Evolutionary conservation across 225 moss, liverwort and hornwort genomes (phyloP).

Genomic region (Ulota crispa): DNA sequence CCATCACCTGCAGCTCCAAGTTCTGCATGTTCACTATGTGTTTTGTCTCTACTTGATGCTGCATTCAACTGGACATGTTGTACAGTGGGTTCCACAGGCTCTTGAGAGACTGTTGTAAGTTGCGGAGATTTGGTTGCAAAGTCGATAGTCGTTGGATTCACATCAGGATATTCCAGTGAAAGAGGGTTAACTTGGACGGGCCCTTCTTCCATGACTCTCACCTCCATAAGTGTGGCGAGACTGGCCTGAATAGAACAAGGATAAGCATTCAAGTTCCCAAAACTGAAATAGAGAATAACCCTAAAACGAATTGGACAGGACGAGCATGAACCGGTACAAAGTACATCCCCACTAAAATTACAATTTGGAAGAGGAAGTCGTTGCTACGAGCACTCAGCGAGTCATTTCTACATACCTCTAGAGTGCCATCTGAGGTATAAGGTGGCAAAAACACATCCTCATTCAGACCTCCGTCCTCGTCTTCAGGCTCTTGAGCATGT

Average conservation of each 20-base stretch:
- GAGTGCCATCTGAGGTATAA: conserved; percentile 66
- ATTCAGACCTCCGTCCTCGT: conserved; percentile 32
- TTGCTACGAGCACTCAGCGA: background rate
- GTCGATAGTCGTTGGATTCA: conserved; percentile 8
- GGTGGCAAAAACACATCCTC: conserved; percentile 52
- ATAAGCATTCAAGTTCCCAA: background rate
- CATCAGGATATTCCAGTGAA: conserved; percentile 19
- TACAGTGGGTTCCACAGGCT: conserved; percentile 15
- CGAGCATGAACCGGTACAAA: background rate
- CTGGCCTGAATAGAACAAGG: conserved; percentile 28
- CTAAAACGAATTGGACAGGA: background rate
- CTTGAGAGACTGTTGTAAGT: conserved; percentile 14
- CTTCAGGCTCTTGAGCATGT: conserved; percentile 28
- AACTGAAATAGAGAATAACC: background rate
- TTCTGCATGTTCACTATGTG: conserved; percentile 17
- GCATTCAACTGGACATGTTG: conserved; percentile 13
- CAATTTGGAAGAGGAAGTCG: background rate
- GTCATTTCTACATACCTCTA: conserved; percentile 52
- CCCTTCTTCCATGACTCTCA: conserved; percentile 48
- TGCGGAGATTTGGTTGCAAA: conserved; percentile 8
- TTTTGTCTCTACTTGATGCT: conserved; percentile 9
- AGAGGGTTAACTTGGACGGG: conserved; percentile 8
- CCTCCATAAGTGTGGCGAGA: conserved; percentile 51
- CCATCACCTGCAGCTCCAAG: background rate
- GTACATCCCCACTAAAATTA: background rate